Evolutionary conservation across 768 basidiomycete species (phyloP).

Genomic region (Lactarius indigo): DNA sequence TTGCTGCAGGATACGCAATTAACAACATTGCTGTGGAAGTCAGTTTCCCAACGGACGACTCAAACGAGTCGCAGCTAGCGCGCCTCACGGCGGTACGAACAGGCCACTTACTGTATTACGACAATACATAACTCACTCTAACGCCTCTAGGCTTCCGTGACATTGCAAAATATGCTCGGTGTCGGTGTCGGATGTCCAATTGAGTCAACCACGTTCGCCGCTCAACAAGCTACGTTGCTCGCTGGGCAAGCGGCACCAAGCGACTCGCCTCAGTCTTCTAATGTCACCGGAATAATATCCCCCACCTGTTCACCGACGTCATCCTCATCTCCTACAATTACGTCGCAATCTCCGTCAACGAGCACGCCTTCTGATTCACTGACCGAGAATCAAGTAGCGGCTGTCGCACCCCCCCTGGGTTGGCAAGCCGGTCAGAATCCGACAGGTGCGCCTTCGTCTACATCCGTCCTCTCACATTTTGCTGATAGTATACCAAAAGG

Average conservation of each 20-base stretch:
- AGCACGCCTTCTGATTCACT: not conserved
- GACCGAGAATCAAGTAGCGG: constrained; percentile 1
- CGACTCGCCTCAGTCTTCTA: not conserved
- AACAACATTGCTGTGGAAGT: constrained; percentile 30
- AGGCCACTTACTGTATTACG: not conserved
- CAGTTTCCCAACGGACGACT: constrained; percentile 29
- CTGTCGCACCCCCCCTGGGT: constrained; percentile 28
- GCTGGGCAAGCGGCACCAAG: not conserved
- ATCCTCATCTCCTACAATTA: not conserved
- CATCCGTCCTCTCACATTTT: not conserved
- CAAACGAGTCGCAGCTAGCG: constrained; percentile 18
- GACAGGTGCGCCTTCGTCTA: constrained; percentile 7
- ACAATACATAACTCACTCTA: not conserved
- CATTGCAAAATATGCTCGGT: constrained; percentile 31
- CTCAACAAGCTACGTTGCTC: not conserved
- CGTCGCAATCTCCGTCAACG: not conserved
- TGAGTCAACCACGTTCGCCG: constrained; percentile 25
- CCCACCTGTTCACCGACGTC: not conserved
- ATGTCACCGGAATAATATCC: not conserved
- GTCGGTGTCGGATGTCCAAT: constrained; percentile 29
- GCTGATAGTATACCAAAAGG: constrained; percentile 24
- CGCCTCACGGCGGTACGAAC: constrained; percentile 25
- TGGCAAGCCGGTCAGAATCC: constrained; percentile 28
- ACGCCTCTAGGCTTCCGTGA: constrained; percentile 20
- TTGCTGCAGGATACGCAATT: constrained; percentile 32